Percentiles rank a stretch among this genome's conserved stretches.
Evolutionary conservation across 202 grass and related monocot species (phyloP).

Genomic region (Elaeis oleifera): DNA sequence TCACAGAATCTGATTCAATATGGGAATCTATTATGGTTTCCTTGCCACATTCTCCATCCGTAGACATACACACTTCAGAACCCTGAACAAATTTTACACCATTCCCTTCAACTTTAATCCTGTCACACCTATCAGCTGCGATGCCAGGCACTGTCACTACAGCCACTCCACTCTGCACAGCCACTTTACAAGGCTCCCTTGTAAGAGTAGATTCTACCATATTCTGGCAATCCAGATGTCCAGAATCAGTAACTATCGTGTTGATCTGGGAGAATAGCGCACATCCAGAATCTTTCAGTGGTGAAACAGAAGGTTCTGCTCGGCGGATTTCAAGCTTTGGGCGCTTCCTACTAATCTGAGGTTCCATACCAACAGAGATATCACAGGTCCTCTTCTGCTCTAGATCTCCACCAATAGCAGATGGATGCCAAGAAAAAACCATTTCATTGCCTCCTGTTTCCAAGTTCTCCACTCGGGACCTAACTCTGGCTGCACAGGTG

Average conservation of each 20-base stretch:
- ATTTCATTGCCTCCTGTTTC: slow-evolving; percentile 91
- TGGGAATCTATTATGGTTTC: slow-evolving; percentile 24
- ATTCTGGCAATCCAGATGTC: slow-evolving; percentile 3
- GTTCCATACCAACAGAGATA: slow-evolving; percentile 40
- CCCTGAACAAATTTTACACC: not conserved
- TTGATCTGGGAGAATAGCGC: slow-evolving; percentile 7
- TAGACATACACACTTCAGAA: slow-evolving; percentile 20
- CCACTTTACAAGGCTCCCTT: slow-evolving; percentile 26
- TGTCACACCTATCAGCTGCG: slow-evolving; percentile 11
- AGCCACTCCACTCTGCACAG: slow-evolving; percentile 2
- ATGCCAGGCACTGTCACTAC: not conserved
- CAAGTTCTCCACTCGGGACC: slow-evolving; percentile 80
- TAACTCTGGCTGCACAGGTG: slow-evolving; percentile 69
- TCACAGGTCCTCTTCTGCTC: slow-evolving; percentile 33
- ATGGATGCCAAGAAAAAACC: slow-evolving; percentile 47
- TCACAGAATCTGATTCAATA: slow-evolving; percentile 41
- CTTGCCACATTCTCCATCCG: slow-evolving; percentile 27
- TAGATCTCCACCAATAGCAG: slow-evolving; percentile 28
- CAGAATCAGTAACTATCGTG: slow-evolving; percentile 14
- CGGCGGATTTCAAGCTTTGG: slow-evolving; percentile 72
- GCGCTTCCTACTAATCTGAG: slow-evolving; percentile 57
- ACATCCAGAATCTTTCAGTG: slow-evolving; percentile 21
- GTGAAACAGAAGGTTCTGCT: slow-evolving; percentile 38
- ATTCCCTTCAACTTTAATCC: not conserved
- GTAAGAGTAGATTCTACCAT: slow-evolving; percentile 14